Conservation (phyloP, 2,329 filamentous ascomycete genomes). For the Teratosphaeria destructans region DNA sequence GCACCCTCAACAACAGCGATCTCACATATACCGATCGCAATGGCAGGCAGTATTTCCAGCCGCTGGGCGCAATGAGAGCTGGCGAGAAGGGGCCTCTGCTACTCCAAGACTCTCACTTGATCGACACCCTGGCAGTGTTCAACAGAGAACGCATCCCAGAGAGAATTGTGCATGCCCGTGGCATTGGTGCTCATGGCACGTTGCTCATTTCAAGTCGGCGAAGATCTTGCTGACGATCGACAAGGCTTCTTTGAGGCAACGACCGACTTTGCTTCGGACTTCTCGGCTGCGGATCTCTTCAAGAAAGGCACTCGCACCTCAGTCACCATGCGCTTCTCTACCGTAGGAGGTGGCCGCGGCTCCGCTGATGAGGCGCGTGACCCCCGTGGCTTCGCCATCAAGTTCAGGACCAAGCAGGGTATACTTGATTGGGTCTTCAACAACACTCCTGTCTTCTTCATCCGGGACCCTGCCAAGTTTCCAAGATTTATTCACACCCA, state of each 20-base stretch:
- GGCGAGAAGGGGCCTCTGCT: slow-evolving; percentile 48
- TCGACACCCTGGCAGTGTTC: slow-evolving; percentile 54
- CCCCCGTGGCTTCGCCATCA: slow-evolving; percentile 40
- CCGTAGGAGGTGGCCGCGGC: slow-evolving; percentile 49
- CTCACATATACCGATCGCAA: slow-evolving; percentile 21
- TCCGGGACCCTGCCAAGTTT: slow-evolving; percentile 34
- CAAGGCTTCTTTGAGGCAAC: slow-evolving; percentile 45
- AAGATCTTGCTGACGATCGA: not conserved
- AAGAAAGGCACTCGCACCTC: slow-evolving; percentile 58
- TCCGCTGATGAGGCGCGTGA: slow-evolving; percentile 40
- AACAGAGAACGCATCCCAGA: slow-evolving; percentile 63
- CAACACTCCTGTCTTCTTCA: slow-evolving; percentile 33
- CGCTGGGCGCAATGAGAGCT: slow-evolving; percentile 32
- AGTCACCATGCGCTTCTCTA: slow-evolving; percentile 66
- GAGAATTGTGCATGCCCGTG: slow-evolving; percentile 56
- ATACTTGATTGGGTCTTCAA: slow-evolving; percentile 41
- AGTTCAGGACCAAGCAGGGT: slow-evolving; percentile 43
- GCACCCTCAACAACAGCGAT: slow-evolving; percentile 19
- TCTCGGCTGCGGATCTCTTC: slow-evolving; percentile 45
- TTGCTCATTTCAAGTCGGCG: not conserved
- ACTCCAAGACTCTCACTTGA: slow-evolving; percentile 53
- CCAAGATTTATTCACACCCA: not conserved
- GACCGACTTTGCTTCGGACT: slow-evolving; percentile 20
- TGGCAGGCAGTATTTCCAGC: slow-evolving; percentile 20
- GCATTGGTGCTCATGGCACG: slow-evolving; percentile 41